These are phyloP conservation scores for Exophiala sp. DNA, from an alignment of 2,329 filamentous ascomycete genomes.

Conservation along the genomic window DNA sequence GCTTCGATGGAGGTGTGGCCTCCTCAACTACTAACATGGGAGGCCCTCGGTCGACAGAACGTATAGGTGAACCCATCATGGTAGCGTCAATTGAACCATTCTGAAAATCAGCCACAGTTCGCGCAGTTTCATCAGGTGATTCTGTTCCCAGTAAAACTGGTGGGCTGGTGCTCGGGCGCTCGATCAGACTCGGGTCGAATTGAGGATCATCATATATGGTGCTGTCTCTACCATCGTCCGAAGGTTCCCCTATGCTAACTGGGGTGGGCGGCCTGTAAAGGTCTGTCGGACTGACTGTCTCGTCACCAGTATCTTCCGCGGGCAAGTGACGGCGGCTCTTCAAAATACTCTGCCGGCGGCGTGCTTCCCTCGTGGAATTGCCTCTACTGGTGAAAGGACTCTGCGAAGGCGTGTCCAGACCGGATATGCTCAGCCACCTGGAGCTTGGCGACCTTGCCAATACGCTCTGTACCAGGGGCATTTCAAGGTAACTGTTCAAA, in stretches of 20 bases:
- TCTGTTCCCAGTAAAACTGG: conserved; percentile 17
- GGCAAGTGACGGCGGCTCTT: conserved; percentile 24
- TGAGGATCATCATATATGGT: conserved; percentile 20
- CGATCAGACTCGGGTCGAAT: conserved; percentile 27
- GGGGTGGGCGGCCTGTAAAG: conserved; percentile 26
- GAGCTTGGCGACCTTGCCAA: conserved; percentile 43
- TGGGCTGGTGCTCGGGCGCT: conserved; percentile 27
- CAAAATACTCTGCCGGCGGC: conserved; percentile 21
- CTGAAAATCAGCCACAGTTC: neutral
- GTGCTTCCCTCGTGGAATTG: conserved; percentile 11
- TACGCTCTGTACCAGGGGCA: conserved; percentile 47
- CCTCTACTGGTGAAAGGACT: conserved; percentile 16
- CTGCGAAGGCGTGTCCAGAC: conserved; percentile 16
- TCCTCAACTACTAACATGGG: conserved; percentile 19
- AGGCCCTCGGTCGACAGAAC: neutral
- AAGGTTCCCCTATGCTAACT: conserved; percentile 25
- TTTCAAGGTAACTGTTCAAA: conserved; percentile 43
- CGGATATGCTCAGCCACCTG: conserved; percentile 21
- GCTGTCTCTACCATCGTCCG: conserved; percentile 14
- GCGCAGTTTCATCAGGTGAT: conserved; percentile 1
- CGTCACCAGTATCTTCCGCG: conserved; percentile 23
- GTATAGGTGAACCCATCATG: conserved; percentile 1
- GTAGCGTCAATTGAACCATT: conserved; percentile 18
- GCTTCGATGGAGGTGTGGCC: conserved; percentile 21
- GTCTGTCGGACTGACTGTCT: conserved; percentile 19